Base-by-base conservation (phyloP, 192 early-diverging fungal genomes). In the Linnemannia schmuckeri region DNA sequence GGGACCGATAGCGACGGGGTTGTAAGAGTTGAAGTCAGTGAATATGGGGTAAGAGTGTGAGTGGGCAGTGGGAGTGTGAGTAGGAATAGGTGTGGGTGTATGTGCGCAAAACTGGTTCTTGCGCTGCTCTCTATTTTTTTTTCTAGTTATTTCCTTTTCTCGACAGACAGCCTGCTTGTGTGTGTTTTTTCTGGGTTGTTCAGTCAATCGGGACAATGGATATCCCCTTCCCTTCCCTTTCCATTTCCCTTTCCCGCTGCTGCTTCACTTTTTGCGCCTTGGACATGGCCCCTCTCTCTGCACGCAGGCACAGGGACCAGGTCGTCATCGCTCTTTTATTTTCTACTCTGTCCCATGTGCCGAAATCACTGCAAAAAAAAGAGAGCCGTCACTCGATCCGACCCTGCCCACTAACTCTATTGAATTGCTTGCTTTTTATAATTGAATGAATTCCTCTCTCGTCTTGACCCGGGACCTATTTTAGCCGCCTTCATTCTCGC, bases 401-500 rank as follows among this genome's bases (percentile, higher is more conserved):
- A 42, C 40, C 70, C 70, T n/a, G 18, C 6, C 20, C 0, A 73
- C 41, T 47, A 27, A 49, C 22, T 20, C 27, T 6, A 73, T 18
- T 52, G 18, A 80, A 24, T 73, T 15, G n/a, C 38, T 40, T 30
- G 8, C 22, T 55, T 3, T 15, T 20, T 52, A 13, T 40, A 71
- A 38, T 38, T 71, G 38, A 41, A 41, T 41, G 18, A 38, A 4
- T 2, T 20, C 24, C 6, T 3, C 18, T 24, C 40, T 71, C 35
- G 70, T 54, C 47, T 35, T 37, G 27, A 46, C 35, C 72, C 82
- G 77, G 82, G 47, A 47, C 33, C 30, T 78, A 18, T 70, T 79
- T 87, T 89, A 92, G 93, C 90, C 68, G 94, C 96, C 47, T 96
- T 96, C 83, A 80, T 93, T 42, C 81, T 92, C 20, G 94, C 96